Evolutionary conservation across 2,329 filamentous ascomycete genomes (phyloP), one percentile per base, ranked within the genome.

Genomic region (Didymella glomerata): DNA sequence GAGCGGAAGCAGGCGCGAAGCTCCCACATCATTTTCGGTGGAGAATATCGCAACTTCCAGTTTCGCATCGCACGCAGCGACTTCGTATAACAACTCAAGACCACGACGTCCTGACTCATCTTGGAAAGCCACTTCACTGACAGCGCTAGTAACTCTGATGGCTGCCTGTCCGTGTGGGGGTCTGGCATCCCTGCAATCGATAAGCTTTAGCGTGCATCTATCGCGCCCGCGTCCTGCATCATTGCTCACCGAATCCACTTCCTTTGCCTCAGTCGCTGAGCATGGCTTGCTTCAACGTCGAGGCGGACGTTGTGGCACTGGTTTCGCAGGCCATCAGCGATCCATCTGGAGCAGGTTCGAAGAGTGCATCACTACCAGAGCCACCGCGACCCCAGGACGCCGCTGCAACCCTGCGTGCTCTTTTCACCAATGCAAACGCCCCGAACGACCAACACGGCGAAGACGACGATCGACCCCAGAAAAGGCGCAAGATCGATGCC

Each of bases 401-500:
- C 41, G 53, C 54, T 28, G 54, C 63, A 30, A 56, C 57, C 42
- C 40, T 71, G 36, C 61, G 59, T 9, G 45, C 32, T 32, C 60
- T 72, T 24, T 71, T 72, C 53, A 59, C 61, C 46, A 46, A 56
- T 25, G 44, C 57, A 24, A 30, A 42, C 48, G 30, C 50, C n/a
- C 32, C 30, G 25, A 48, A 38, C 25, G 47, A 41, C 30, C 41
- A 28, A n/a, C 41, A 41, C 25, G 48, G 28, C 30, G 44, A 28
- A 16, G 41, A 30, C 32, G 56, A 64, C 24, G 63, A 65, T 22
- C 69, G 67, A 45, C 60, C 68, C 22, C 62, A 60, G 24, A 77
- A 77, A 55, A 61, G 70, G 44, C 69, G 74, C 22, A 76, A 71
- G 55, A 49, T 70, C 18, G 64, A 68, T 4, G 41, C 55, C 25